These are phyloP conservation scores for Blastobotrys proliferans DNA, from an alignment of 1,139 yeast species.

Conservation along the genomic window DNA sequence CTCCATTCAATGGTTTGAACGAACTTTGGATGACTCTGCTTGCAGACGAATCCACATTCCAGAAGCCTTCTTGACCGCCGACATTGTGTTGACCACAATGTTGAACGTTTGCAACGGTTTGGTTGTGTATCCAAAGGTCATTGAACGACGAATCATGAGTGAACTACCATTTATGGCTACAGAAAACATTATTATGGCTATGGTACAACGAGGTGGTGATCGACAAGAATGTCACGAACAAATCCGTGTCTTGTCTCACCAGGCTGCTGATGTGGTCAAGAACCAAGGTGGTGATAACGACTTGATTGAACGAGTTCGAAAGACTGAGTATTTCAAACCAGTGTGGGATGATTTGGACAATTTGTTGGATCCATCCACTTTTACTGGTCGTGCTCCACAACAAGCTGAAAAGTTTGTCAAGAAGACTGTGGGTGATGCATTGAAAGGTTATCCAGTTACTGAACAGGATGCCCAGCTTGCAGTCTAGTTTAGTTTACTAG, in stretches of 20 bases:
- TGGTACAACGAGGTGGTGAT: constrained; percentile 96
- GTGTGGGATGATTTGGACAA: constrained; percentile 77
- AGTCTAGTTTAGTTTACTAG: constrained; percentile 19
- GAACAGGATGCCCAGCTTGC: constrained; percentile 54
- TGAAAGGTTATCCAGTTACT: constrained; percentile 61
- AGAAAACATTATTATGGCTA: constrained; percentile 98
- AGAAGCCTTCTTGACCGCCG: constrained; percentile 94
- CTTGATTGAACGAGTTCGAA: constrained; percentile 80
- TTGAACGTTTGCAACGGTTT: constrained; percentile 90
- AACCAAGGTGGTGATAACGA: constrained; percentile 99
- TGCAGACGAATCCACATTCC: constrained; percentile 97
- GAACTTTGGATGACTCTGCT: constrained; percentile 97
- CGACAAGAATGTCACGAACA: constrained; percentile 99
- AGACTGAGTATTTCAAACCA: constrained; percentile 81
- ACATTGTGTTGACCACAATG: constrained; percentile 83
- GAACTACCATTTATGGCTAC: constrained; percentile 99
- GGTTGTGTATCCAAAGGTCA: constrained; percentile 97
- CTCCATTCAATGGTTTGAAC: constrained; percentile 98
- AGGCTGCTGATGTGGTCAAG: constrained; percentile 95
- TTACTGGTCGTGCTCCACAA: constrained; percentile 98
- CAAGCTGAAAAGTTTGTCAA: constrained; percentile 92
- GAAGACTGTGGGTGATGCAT: constrained; percentile 78
- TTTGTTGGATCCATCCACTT: constrained; percentile 85
- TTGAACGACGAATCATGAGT: constrained; percentile 89
- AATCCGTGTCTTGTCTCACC: constrained; percentile 93